Conservation (phyloP, 345 rosid species). For the Hirschfeldia incana region DNA sequence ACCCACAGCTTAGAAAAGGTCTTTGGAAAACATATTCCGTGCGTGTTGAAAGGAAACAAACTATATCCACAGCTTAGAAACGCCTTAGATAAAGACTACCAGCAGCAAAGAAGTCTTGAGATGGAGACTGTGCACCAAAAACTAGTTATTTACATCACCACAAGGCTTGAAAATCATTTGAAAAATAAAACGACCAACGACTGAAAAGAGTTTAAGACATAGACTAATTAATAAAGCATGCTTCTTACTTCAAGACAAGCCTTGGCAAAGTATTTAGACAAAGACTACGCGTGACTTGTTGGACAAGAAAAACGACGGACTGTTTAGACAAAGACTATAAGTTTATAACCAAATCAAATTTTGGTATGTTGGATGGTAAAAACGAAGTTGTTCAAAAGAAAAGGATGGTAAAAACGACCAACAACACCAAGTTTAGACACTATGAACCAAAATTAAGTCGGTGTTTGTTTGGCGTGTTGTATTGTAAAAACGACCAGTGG, state of each 20-base stretch:
- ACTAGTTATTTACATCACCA: not conserved
- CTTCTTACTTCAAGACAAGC: not conserved
- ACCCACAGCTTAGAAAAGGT: too few species aligned
- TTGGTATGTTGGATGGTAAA: not conserved
- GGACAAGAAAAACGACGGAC: not conserved
- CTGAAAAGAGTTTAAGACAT: not conserved
- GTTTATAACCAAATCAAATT: not conserved
- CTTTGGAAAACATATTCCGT: too few species aligned
- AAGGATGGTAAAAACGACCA: not conserved
- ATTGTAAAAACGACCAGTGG: not conserved
- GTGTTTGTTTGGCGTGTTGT: not conserved
- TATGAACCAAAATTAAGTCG: not conserved
- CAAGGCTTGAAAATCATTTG: not conserved
- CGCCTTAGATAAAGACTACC: not conserved
- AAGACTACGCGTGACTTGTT: not conserved
- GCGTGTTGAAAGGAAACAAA: not conserved
- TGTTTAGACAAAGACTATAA: not conserved
- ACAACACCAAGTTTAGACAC: not conserved
- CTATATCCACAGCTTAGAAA: not conserved
- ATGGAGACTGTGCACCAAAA: too few species aligned
- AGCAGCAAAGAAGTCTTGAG: not conserved
- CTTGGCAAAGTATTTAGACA: not conserved
- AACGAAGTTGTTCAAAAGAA: too few species aligned
- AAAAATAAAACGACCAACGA: not conserved
- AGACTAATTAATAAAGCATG: not conserved